These are phyloP conservation scores for Hypoxylon sp. DNA, from an alignment of 2,329 filamentous ascomycete genomes.

Conservation along the genomic window DNA sequence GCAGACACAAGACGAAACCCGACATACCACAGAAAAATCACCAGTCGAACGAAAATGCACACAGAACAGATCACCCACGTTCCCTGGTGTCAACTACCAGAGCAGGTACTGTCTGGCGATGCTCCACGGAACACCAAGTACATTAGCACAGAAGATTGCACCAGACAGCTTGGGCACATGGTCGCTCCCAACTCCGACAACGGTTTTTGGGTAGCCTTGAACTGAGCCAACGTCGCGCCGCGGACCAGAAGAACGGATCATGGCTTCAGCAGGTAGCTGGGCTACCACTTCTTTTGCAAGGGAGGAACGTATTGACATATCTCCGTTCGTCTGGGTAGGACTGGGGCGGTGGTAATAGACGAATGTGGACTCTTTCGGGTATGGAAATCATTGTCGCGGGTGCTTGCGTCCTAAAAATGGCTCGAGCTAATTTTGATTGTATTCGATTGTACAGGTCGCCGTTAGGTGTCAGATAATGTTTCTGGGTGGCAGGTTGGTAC, in stretches of 20 bases:
- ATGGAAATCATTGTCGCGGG: background rate
- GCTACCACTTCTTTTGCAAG: constrained; percentile 9
- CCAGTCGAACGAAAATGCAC: constrained; percentile 12
- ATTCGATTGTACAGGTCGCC: background rate
- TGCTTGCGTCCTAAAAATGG: background rate
- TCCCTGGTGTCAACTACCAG: constrained; percentile 20
- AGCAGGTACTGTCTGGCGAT: constrained; percentile 25
- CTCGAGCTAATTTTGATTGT: constrained; percentile 8
- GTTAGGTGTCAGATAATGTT: background rate
- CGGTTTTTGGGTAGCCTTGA: constrained; percentile 4
- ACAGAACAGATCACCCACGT: constrained; percentile 12
- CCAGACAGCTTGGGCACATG: constrained; percentile 4
- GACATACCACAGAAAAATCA: background rate
- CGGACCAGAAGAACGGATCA: background rate
- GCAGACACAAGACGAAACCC: background rate
- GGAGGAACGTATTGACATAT: constrained; percentile 1
- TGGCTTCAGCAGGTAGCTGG: constrained; percentile 19
- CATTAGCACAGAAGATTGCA: constrained; percentile 20
- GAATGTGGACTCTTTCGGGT: constrained; percentile 8
- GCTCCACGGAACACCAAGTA: constrained; percentile 13
- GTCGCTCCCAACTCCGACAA: constrained; percentile 11
- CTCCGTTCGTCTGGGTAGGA: constrained; percentile 7
- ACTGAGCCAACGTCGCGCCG: constrained; percentile 9
- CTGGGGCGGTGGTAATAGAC: background rate
- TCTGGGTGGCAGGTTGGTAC: background rate